Conservation (phyloP, 495 filamentous ascomycete species). For the Neurospora sp. region DNA sequence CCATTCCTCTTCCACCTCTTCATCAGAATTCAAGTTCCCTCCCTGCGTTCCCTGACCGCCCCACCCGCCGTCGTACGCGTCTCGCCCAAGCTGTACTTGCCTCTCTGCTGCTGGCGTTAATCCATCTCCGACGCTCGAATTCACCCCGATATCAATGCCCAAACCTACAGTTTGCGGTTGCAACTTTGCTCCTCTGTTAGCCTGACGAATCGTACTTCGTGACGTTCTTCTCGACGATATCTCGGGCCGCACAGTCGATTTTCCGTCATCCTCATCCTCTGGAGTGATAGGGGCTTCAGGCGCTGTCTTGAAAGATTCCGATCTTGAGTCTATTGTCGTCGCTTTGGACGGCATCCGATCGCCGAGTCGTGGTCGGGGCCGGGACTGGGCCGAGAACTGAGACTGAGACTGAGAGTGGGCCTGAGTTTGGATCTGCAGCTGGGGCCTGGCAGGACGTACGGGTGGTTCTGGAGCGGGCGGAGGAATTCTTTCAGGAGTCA, state of each 20-base stretch:
- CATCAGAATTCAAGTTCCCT: slow-evolving; percentile 11
- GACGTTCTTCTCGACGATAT: slow-evolving; percentile 36
- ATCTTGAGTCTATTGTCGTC: slow-evolving; percentile 41
- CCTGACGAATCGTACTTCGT: slow-evolving; percentile 31
- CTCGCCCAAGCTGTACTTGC: slow-evolving; percentile 22
- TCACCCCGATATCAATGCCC: slow-evolving; percentile 34
- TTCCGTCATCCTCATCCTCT: slow-evolving; percentile 46
- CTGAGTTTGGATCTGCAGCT: slow-evolving; percentile 18
- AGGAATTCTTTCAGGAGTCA: slow-evolving; percentile 53
- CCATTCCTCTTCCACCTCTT: slow-evolving; percentile 43
- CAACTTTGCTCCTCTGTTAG: slow-evolving; percentile 15
- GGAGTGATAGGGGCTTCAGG: slow-evolving; percentile 51
- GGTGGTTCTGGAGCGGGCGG: slow-evolving; percentile 45
- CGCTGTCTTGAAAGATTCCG: slow-evolving; percentile 68
- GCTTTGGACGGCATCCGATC: slow-evolving; percentile 38
- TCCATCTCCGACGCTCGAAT: slow-evolving; percentile 24
- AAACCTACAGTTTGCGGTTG: slow-evolving; percentile 33
- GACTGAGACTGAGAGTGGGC: background rate
- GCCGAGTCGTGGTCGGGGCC: background rate
- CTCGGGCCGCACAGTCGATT: slow-evolving; percentile 36
- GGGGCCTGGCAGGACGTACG: slow-evolving; percentile 25
- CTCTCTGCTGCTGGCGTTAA: slow-evolving; percentile 27
- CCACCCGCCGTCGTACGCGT: slow-evolving; percentile 42
- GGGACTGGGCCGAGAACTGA: background rate
- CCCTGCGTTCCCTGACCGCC: slow-evolving; percentile 1